Evolutionary conservation across 2,329 filamentous ascomycete species (phyloP).

Genomic region (Ustulina deusta): DNA sequence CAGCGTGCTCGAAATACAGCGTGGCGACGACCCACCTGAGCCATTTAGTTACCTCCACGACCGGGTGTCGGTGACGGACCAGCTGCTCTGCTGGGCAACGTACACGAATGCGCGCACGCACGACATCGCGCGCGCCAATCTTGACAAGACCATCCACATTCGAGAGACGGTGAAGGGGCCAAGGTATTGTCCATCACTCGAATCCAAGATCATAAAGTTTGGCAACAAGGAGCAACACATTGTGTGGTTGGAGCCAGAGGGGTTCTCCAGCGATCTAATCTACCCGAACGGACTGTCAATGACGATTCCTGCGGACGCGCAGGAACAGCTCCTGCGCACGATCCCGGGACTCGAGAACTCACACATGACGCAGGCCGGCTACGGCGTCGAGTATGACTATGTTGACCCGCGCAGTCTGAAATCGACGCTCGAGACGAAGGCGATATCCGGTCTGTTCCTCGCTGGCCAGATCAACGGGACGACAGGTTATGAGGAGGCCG

Average conservation of each 20-base stretch:
- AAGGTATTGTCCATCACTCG: constrained; percentile 93
- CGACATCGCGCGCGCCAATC: constrained; percentile 84
- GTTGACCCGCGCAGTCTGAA: constrained; percentile 91
- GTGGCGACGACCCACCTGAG: constrained; percentile 84
- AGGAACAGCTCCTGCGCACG: constrained; percentile 85
- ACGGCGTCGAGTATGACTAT: constrained; percentile 98
- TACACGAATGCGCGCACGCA: constrained; percentile 88
- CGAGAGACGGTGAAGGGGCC: constrained; percentile 94
- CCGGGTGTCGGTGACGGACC: constrained; percentile 79
- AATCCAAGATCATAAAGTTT: constrained; percentile 94
- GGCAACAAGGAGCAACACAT: constrained; percentile 83
- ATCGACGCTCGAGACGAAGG: constrained; percentile 93
- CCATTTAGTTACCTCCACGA: constrained; percentile 94
- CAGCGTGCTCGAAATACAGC: constrained; percentile 75
- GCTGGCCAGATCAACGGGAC: constrained; percentile 99
- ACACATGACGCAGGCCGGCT: constrained; percentile 92
- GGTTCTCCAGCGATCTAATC: constrained; percentile 87
- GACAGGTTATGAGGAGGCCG: constrained; percentile 97
- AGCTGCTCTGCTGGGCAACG: constrained; percentile 88
- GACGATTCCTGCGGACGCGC: constrained; percentile 91
- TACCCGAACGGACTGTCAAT: constrained; percentile 98
- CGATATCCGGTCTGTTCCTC: constrained; percentile 87
- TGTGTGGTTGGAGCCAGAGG: constrained; percentile 97
- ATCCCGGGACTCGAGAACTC: constrained; percentile 90
- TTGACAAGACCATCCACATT: constrained; percentile 97